Evolutionary conservation across 495 filamentous ascomycete species (phyloP), one percentile per base, ranked within the genome.

Genomic region (Penicillium argentinense): DNA sequence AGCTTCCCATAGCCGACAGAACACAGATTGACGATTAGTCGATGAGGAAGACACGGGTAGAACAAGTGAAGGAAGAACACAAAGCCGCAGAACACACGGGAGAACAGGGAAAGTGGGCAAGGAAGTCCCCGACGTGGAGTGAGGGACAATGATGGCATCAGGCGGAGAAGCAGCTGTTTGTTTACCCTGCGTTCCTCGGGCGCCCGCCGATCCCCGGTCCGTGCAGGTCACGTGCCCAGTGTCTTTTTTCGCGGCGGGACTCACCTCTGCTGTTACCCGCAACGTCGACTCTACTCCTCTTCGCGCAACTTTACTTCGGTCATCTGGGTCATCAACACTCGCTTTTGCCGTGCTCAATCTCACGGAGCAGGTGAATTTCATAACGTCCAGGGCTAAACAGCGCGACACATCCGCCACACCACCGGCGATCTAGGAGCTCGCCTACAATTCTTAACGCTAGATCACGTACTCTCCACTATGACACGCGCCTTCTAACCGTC

Each of bases 141-240:
- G 22, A 49, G 33, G 17, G 39, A 38, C 26, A n/a, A 42, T 51
- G 43, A 46, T 51, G 52, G 57, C 43, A 47, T n/a, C 37, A 54
- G 50, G 53, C 49, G 51, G 51, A 56, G 49, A 29, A 39, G 48
- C 43, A 50, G 51, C 60, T 70, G 69, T 73, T 71, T 68, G 63
- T 68, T 68, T 73, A 71, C 66, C 55, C 53, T 62, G 53, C 57
- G 64, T 67, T 68, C 61, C 62, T 68, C 56, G 60, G 63, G 63
- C 62, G 56, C 55, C 62, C 53, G 60, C 55, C 56, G 67, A 70
- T 73, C 64, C 6, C 14, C 63, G 56, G 64, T 56, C 49, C 46
- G 67, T 51, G 40, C 45, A 23, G 12, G 17, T 70, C 66, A 73
- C 61, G 56, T 65, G 62, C 46, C 25, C 42, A 42, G 42, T 43